Evolutionary conservation across 208 protist genomes (phyloP), one percentile per base, ranked within the genome.

Genomic region (Leishmania tropica): DNA sequence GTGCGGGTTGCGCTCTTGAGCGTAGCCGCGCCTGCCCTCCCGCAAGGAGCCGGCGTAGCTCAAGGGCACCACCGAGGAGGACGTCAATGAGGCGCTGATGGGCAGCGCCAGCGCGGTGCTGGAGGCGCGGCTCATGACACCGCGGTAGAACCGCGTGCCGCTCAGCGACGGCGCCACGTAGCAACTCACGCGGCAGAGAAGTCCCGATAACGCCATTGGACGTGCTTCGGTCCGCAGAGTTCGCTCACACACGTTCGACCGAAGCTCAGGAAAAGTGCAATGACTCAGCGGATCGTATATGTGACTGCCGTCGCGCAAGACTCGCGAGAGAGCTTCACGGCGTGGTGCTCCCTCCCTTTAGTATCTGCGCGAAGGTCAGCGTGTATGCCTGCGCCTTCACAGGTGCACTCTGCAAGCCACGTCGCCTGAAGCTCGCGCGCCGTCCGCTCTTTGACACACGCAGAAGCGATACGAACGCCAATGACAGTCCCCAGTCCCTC

Each of bases 1-100:
- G 37, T 86, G 78, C 10, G 53, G 58, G 48, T 80, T 80, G 24
- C 73, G 78, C 37, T 80, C 60, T 24, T 28, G 60, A 28, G 81
- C 67, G 73, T 82, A 87, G 54, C 51, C 24, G 53, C 80, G 80
- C 51, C 56, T 68, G 60, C 17, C 8, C 8, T 45, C 58, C 7
- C 37, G 28, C 31, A 84, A 31, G 42, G 60, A 5, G 40, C 31
- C 17, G n/a, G 64, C 17, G 35, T 42, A 45, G 15, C 3, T 45
- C 2, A 74, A 40, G 51, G 54, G 53, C 35, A 42, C n/a, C 40
- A 67, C 28, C 1, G 78, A 78, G 70, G 47, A 71, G 58, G 31
- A 77, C 10, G 60, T 64, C 58, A 17, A 53, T 1, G 75, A 37
- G n/a, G 54, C 40, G 40, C 31, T 45, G 56, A 19, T 54, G 51